Evolutionary conservation across 2,329 filamentous ascomycete genomes (phyloP), one percentile per base, ranked within the genome.

Genomic region (Drechslerella stenobrocha): DNA sequence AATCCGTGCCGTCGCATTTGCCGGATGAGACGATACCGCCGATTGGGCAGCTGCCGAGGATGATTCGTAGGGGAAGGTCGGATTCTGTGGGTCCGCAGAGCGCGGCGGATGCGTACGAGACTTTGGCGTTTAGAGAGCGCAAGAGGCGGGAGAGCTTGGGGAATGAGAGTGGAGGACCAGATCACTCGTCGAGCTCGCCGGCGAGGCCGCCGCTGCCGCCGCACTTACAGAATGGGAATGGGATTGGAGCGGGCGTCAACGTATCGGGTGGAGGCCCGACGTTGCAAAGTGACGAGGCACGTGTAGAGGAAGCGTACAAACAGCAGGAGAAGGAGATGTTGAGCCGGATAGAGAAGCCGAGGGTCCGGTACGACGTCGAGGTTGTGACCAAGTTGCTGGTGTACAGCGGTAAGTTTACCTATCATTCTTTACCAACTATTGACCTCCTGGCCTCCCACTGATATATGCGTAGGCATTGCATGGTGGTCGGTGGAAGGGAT

Each of bases 321-420:
- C 51, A 67, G 26, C 85, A 85, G 47, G 87, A 90, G 75, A 82
- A 81, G 72, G 88, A 95, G 75, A 86, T 97, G 76, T 96, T 97
- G 76, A 87, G 86, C 44, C 84, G 82, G 74, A 81, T 97, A 57
- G 86, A 90, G 70, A 89, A 87, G 77, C 90, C 93, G 48, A 84
- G 93, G 71, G 91, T 96, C 65, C 82, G 91, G 72, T 98, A 97
- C 74, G 93, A 98, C 77, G 92, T 97, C n/a, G 93, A 98, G 77
- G 92, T 98, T 35, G 88, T 98, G 34, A 97, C 93, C 3, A 97
- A 96, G 78, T 77, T 98, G 67, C 88, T 98, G 73, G 90, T 98
- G 22, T 98, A 98, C 78, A 83, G 87, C 64, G 93, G 92, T 90
- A 78, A 77, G 85, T 37, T 48, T 24, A 15, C 5, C n/a, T 24